Conservation (phyloP, 1,284 basidiomycete species). For the Rhodofomes roseus region DNA sequence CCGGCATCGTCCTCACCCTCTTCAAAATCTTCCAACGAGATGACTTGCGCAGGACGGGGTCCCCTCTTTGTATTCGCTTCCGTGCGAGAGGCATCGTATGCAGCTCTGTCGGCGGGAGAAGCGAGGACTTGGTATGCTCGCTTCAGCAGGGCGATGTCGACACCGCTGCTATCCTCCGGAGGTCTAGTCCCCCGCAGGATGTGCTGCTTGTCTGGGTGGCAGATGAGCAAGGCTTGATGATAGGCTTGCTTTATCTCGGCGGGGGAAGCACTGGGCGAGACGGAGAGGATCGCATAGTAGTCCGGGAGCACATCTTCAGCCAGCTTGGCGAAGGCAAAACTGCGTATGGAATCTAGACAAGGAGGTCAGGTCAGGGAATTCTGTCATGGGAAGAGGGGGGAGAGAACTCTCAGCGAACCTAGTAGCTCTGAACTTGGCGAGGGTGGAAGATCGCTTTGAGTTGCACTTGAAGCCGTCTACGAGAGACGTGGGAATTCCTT, state of each 20-base stretch:
- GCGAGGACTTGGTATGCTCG: constrained; percentile 59
- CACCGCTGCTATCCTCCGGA: background rate
- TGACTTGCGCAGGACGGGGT: constrained; percentile 69
- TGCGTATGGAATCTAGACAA: background rate
- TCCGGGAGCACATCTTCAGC: constrained; percentile 15
- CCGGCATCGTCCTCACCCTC: constrained; percentile 18
- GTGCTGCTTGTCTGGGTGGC: constrained; percentile 65
- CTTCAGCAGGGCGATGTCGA: constrained; percentile 55
- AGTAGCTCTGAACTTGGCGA: background rate
- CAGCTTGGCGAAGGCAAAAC: constrained; percentile 10
- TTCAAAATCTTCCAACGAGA: constrained; percentile 73
- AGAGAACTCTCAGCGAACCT: background rate
- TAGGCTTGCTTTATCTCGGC: constrained; percentile 67
- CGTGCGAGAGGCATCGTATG: constrained; percentile 42
- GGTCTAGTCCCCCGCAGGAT: background rate
- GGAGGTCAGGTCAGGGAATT: background rate
- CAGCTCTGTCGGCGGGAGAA: constrained; percentile 37
- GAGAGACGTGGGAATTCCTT: background rate
- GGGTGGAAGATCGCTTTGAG: background rate
- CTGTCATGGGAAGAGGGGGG: background rate
- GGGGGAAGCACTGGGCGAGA: constrained; percentile 27
- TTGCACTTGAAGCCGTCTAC: background rate
- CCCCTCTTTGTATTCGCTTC: constrained; percentile 16
- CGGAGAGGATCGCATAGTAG: constrained; percentile 32
- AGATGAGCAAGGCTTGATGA: constrained; percentile 56